Evolutionary conservation across 164 flowering plant species (phyloP).

Genomic region (Pachysandra terminalis): DNA sequence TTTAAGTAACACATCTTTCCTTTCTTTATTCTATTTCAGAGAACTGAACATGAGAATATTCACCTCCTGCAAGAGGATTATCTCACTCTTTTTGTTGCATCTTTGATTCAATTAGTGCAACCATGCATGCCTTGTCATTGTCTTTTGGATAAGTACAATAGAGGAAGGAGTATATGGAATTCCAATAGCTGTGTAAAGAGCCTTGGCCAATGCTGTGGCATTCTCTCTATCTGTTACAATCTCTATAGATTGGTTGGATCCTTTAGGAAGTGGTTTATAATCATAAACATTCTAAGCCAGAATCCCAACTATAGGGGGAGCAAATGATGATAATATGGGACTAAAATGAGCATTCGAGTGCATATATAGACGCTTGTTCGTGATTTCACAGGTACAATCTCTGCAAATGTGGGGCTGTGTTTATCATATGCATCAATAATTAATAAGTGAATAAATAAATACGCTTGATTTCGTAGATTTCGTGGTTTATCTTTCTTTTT

Average conservation of each 20-base stretch:
- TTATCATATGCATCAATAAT: background rate
- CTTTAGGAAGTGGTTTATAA: no score
- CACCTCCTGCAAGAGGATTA: no score
- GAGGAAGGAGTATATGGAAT: conserved; percentile 79
- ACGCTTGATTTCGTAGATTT: no score
- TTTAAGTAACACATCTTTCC: conserved; percentile 36
- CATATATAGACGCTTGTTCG: conserved; percentile 89
- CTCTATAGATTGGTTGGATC: conserved; percentile 46
- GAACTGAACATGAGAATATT: no score
- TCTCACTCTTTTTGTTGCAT: conserved; percentile 52
- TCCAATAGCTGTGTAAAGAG: conserved; percentile 74
- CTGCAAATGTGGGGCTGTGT: conserved; percentile 92
- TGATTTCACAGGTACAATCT: conserved; percentile 85
- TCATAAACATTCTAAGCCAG: no score
- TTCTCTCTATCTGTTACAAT: conserved; percentile 71
- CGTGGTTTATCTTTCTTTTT: no score
- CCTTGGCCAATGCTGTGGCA: conserved; percentile 82
- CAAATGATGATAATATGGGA: conserved; percentile 81
- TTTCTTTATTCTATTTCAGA: conserved; percentile 20
- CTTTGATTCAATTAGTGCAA: conserved; percentile 70
- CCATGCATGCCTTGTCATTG: no score
- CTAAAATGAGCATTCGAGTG: conserved; percentile 83
- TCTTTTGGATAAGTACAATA: no score
- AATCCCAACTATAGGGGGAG: no score
- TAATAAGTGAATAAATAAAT: background rate